Evolutionary conservation across 2,329 filamentous ascomycete genomes (phyloP), one percentile per base, ranked within the genome.

Genomic region (Cytospora chrysosperma): DNA sequence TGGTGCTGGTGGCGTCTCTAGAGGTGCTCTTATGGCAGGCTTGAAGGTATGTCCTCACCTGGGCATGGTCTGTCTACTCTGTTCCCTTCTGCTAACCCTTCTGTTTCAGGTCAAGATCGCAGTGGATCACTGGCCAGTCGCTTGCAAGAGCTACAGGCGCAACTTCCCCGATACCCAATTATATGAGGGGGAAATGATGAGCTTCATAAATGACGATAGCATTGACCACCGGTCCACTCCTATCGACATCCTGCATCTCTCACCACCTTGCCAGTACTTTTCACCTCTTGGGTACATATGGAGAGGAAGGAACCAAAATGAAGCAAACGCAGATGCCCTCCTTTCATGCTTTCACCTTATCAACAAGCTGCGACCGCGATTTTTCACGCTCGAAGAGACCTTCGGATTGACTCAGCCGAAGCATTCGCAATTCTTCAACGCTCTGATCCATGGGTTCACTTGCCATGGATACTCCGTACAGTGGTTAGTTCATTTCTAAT

Each of bases 301-400:
- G 0, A 68, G 74, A 0, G 82, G 83, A 0, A 76, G 76, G 5
- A 81, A 87, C 19, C n/a, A n/a, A n/a, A 88, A 93, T 50, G 88
- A 91, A 1, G 79, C 75, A 0, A 95, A 96, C 67, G 85, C 84
- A 0, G 85, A 86, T 1, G 81, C 81, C 0, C 70, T 88, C 0
- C 84, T 82, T 65, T 76, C 80, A 0, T 85, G 84, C 57, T 74
- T 78, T 0, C 73, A 82, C 2, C 72, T 93, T 0, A 75, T 94
- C 0, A 74, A 82, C 6, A 82, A 82, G 37, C 73, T 82, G 0
- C 82, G 81, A 0, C 91, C 92, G 0, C 81, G 92, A 0, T 70
- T 95, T 0, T 83, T 91, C 1, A 96, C 91, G 0, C 77, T 96
- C 0, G 92, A 96, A 69, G 89, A 96, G 70, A 93, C 92, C 0